These are phyloP conservation scores for Extremus antarcticus DNA, from an alignment of 495 filamentous ascomycete species.

Conservation along the genomic window DNA sequence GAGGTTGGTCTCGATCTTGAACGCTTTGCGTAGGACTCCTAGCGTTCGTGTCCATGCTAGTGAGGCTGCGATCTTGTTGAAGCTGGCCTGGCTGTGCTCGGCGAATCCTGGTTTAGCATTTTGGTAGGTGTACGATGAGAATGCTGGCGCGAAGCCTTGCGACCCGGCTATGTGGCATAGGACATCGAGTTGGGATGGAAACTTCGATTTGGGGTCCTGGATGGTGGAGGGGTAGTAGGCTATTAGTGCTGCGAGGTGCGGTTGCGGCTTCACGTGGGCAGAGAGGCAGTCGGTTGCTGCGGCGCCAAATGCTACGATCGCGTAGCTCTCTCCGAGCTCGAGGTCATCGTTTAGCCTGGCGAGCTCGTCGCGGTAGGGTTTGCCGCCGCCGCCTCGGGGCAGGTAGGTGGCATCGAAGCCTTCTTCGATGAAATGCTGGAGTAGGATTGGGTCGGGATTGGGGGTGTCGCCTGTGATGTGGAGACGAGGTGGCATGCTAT, in stretches of 20 bases:
- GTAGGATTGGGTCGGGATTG: constrained; percentile 47
- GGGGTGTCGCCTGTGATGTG: constrained; percentile 51
- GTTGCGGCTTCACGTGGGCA: constrained; percentile 24
- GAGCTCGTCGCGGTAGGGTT: constrained; percentile 42
- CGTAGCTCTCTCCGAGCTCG: constrained; percentile 30
- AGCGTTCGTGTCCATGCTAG: constrained; percentile 42
- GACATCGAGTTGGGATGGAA: constrained; percentile 32
- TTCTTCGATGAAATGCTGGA: constrained; percentile 54
- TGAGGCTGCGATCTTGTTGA: constrained; percentile 35
- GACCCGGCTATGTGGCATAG: constrained; percentile 41
- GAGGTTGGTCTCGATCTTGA: constrained; percentile 47
- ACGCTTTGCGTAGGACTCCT: constrained; percentile 38
- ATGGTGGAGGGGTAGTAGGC: constrained; percentile 27
- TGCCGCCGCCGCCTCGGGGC: constrained; percentile 41
- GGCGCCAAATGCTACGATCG: constrained; percentile 33
- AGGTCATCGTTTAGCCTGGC: constrained; percentile 25
- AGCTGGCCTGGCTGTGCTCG: constrained; percentile 42
- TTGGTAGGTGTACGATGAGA: constrained; percentile 37
- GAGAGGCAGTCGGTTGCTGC: constrained; percentile 30
- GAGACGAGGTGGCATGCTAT: constrained; percentile 34
- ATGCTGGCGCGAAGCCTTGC: constrained; percentile 35
- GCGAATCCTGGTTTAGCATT: constrained; percentile 37
- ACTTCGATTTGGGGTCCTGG: constrained; percentile 13
- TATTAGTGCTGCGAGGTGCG: constrained; percentile 38
- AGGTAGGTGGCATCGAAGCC: constrained; percentile 58